Base-by-base conservation (phyloP, 805 yeast species). In the Nakazawaea holstii region DNA sequence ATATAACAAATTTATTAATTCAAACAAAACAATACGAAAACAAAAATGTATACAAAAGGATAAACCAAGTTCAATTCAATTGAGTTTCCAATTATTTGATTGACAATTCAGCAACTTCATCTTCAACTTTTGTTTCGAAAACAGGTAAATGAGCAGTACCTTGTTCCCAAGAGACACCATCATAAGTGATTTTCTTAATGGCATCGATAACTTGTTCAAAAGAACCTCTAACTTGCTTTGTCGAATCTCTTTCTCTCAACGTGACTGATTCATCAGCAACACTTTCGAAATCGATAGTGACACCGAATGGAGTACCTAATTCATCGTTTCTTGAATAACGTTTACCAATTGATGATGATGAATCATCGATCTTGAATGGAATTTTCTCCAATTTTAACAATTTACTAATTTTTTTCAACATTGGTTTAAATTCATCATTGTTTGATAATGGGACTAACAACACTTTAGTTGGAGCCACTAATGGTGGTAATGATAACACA, bases 281-380 rank as follows among this genome's bases (percentile, higher is more conserved):
- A 46, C 96, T 84, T 55, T 92, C 97, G 67, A 94, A 92, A 69
- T 92, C 99, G 59, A 92, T 86, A 54, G 99, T 92, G 69, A 92
- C 81, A 67, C 99, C 99, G 65, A 94, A 94, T 58, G 99, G 99
- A 46, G 98, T 94, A 69, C 99, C 99, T 63, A 92, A 78, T 74
- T 92, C 99, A 69, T 92, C 99, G 68, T 92, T 92, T 74, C 99
- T 87, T 54, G 99, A 90, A 62, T 92, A 92, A 73, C 99, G 85
- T 74, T 91, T 88, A 72, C 99, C 99, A 60, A 92, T 94, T 30
- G 98, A 87, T 17, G 96, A 97, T 56, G 95, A 87, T 8, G 97
- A 89, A 67, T 92, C 98, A 66, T 94, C 99, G 50, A 92, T 84
- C 77, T 91, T 92, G 77, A 91, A 88, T 56, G 97, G 92, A 58